Percentiles rank a stretch among this genome's conserved stretches.
Evolutionary conservation across 176 grass and related monocot genomes (phyloP).

Genomic region (Hyparrhenia diplandra): DNA sequence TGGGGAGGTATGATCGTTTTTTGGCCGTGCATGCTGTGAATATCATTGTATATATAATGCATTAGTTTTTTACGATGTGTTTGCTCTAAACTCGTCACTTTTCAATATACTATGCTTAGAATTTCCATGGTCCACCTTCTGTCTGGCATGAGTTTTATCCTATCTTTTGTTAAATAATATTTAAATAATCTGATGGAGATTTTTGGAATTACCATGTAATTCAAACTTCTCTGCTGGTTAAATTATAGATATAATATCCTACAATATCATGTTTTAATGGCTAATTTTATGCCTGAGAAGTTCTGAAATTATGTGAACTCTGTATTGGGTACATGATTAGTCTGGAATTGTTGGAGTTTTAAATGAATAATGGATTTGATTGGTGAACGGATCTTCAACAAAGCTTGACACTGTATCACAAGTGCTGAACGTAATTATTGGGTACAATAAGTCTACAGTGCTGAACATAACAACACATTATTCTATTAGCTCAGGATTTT

Average conservation of each 20-base stretch:
- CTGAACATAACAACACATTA: not conserved
- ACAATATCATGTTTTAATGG: slow-evolving; percentile 6
- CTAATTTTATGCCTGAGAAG: slow-evolving; percentile 8
- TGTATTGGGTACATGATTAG: not conserved
- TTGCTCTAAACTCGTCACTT: not conserved
- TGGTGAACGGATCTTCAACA: slow-evolving; percentile 10
- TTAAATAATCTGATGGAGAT: not conserved
- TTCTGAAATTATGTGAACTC: not conserved
- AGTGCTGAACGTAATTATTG: not conserved
- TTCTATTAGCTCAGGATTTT: slow-evolving; percentile 10
- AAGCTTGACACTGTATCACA: not conserved
- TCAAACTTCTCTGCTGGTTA: not conserved
- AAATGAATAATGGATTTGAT: not conserved
- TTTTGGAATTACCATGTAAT: slow-evolving; percentile 1
- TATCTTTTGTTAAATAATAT: not conserved
- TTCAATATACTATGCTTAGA: slow-evolving; percentile 21
- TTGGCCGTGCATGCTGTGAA: not conserved
- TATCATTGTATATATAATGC: not conserved
- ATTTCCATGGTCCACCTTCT: not conserved
- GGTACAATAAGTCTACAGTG: not conserved
- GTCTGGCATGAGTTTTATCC: not conserved
- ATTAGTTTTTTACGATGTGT: not conserved
- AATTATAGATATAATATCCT: not conserved
- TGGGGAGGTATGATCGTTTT: slow-evolving; percentile 66
- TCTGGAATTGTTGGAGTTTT: not conserved